Base-by-base conservation (phyloP, 495 filamentous ascomycete genomes). In the Neurospora sp. region DNA sequence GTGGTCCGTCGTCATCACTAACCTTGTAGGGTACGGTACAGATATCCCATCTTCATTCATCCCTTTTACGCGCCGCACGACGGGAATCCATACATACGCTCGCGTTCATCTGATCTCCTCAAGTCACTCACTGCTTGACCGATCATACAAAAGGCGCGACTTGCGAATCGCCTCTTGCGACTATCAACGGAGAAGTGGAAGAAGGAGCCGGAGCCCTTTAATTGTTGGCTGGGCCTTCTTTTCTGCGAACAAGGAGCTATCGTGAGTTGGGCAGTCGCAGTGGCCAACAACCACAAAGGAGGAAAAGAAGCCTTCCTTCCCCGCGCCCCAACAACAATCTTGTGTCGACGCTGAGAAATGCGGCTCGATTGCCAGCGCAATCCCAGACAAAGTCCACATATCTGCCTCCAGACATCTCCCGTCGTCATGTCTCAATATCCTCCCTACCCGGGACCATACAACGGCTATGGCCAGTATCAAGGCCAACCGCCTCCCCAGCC, bases 391-490 rank as follows among this genome's bases (percentile, higher is more conserved):
- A 31, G 10, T 73, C 71, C 71, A 76, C 12, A 79, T 77, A 76
- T 42, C 35, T 20, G 38, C 39, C 48, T 73, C 62, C 39, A 70
- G 48, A 62, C 8, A n/a, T 31, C 44, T 35, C 23, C 4, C 4
- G 11, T 71, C 69, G 75, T 38, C 69, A 86, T 86, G 84, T 79
- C 83, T 18, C 79, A 83, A 70, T 80, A 66, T 35, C 54, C 54
- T 66, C 54, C 54, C 54, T 66, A 80, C 73, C 75, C 74, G 10
- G 44, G 72, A 72, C 77, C 78, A 23, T 77, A 76, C 2, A 75
- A 80, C 69, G 75, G 79, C 41, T 81, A 83, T 42, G 78, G 81
- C 78, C 78, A 78, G 16, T 78, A 81, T 71, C 75, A 72, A 8
- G 79, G 75, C 48, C 80, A 82, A 23, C 79, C 79, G 16, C 73